phyloP scores from a whole-genome alignment of 2,329 filamentous ascomycete genomes.

The Xylariomycetidae sp. region DNA sequence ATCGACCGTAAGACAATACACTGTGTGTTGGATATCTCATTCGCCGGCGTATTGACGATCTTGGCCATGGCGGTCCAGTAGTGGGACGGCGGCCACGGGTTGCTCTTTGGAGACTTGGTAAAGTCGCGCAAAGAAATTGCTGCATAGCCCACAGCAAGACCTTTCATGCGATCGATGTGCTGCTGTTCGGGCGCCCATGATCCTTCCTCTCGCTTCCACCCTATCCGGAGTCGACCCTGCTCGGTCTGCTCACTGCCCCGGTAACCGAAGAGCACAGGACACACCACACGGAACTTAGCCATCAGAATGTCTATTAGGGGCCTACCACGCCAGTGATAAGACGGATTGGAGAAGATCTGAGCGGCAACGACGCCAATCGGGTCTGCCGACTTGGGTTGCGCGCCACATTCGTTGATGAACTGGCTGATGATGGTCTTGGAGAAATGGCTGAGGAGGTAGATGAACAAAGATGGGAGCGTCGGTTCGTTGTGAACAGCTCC shows the following conservation, averaged over 20 bases:
- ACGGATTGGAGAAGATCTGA: conserved; percentile 64
- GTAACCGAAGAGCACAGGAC: conserved; percentile 81
- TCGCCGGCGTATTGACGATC: conserved; percentile 68
- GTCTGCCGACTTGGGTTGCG: conserved; percentile 62
- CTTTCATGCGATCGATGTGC: conserved; percentile 80
- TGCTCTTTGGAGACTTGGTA: conserved; percentile 57
- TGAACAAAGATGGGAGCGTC: conserved; percentile 56
- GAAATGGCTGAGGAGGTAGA: conserved; percentile 74
- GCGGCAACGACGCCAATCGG: conserved; percentile 73
- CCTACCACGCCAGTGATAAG: conserved; percentile 60
- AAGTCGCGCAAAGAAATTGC: conserved; percentile 81
- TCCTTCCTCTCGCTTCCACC: conserved; percentile 62
- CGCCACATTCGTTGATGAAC: conserved; percentile 59
- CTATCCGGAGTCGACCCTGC: conserved; percentile 59
- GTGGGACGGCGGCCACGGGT: conserved; percentile 69
- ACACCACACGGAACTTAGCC: conserved; percentile 74
- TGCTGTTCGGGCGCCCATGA: conserved; percentile 60
- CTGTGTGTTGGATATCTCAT: conserved; percentile 66
- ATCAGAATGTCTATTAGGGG: conserved; percentile 78
- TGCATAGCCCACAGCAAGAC: conserved; percentile 77
- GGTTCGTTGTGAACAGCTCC: conserved; percentile 45
- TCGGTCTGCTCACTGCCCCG: conserved; percentile 69
- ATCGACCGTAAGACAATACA: conserved; percentile 64
- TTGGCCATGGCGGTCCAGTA: conserved; percentile 78
- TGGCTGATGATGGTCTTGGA: conserved; percentile 68